phyloP scores from a whole-genome alignment of 2,329 filamentous ascomycete species.

The Moelleriella libera region DNA sequence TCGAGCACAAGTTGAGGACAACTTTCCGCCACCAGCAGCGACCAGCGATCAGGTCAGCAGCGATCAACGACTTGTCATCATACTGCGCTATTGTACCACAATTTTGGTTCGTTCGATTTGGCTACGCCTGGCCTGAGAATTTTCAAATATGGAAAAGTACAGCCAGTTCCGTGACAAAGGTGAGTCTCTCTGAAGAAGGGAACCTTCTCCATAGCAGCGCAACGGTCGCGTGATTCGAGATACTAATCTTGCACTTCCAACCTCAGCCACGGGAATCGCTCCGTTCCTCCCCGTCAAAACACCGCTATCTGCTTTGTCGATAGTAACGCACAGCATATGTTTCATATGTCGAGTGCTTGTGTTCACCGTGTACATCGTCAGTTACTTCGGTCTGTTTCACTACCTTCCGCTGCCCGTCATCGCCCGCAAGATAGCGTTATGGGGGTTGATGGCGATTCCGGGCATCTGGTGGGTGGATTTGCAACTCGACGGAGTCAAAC shows the following conservation, averaged over 20 bases:
- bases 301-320: conserved; percentile 45
- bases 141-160: conserved; percentile 72
- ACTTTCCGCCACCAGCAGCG: too few species aligned
- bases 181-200: conserved; percentile 14
- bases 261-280: conserved; percentile 78
- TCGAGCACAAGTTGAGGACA: too few species aligned
- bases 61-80: too few species aligned
- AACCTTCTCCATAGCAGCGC: background rate
- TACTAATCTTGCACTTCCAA: too few species aligned
- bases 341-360: conserved; percentile 72
- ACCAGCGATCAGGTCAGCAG: too few species aligned
- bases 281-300: conserved; percentile 79
- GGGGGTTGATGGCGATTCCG: conserved; percentile 75
- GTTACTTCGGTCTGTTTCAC: conserved; percentile 73
- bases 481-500: conserved; percentile 93
- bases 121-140: too few species aligned
- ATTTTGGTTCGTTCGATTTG: too few species aligned
- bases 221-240: too few species aligned
- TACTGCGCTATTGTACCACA: too few species aligned
- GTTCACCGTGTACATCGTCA: conserved; percentile 49
- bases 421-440: conserved; percentile 70
- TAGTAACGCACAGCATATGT: conserved; percentile 53
- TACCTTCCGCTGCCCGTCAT: conserved; percentile 54
- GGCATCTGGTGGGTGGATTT: conserved; percentile 98
- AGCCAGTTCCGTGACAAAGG: conserved; percentile 87